These are phyloP conservation scores for Euphorbia tirucalli DNA, from an alignment of 345 rosid species.

Conservation along the genomic window DNA sequence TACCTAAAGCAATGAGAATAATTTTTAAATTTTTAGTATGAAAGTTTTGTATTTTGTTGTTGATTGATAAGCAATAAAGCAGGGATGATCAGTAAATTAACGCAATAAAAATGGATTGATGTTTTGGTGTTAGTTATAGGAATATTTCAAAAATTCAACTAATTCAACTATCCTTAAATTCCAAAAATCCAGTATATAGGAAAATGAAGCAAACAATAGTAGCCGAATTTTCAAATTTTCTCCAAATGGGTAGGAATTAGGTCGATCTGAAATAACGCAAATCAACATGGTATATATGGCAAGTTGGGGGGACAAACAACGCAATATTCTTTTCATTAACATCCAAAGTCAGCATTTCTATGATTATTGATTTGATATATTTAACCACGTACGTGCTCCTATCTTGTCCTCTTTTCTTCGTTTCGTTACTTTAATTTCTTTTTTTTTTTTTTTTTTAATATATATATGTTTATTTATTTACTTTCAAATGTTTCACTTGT, in stretches of 20 bases:
- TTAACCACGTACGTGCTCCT: neutral
- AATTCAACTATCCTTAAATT: neutral
- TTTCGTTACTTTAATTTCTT: neutral
- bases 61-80: too few relatives aligned
- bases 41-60: too few relatives aligned
- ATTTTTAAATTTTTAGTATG: too few relatives aligned
- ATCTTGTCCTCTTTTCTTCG: neutral
- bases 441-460: too few relatives aligned
- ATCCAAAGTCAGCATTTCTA: neutral
- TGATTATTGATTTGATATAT: conserved; percentile 10
- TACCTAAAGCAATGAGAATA: too few relatives aligned
- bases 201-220: neutral
- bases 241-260: neutral
- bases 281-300: neutral
- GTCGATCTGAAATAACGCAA: neutral
- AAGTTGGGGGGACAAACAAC: neutral
- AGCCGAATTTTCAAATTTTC: neutral
- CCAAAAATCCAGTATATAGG: neutral
- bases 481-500: too few relatives aligned
- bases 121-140: too few relatives aligned
- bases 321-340: conserved; percentile 12
- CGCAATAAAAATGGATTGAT: too few relatives aligned
- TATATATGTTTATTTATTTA: too few relatives aligned
- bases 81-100: too few relatives aligned
- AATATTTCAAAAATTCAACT: too few relatives aligned